Base-by-base conservation (phyloP, 495 filamentous ascomycete genomes). In the Platismatia glauca region DNA sequence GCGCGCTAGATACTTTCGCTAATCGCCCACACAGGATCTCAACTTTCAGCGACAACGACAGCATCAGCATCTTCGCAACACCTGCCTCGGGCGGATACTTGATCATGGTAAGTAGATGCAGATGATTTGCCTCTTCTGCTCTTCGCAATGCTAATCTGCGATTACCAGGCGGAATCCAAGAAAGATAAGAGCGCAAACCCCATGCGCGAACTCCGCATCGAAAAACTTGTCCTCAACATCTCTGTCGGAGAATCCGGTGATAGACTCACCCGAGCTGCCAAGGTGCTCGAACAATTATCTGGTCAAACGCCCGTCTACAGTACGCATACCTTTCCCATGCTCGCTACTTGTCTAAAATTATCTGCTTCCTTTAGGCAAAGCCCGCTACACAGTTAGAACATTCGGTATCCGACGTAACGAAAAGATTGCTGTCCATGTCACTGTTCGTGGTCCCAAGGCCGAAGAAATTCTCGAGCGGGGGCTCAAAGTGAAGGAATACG, bases 331-430 rank as follows among this genome's bases (percentile, higher is more conserved):
- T 22, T 35, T 18, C 22, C 5, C 8, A 4, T 57, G 2, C 24
- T 24, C 22, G 12, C 22, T 52, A 27, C 8, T 18, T 18, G n/a
- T 34, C 24, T 38, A 33, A 48, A 31, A 31, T 39, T 16, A 18
- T 59, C 27, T 41, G 50, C 31, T 35, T 41, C 37, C 34, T 33
- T 64, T 72, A 91, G 88, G 88, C 89, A 99, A 99, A 87, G 95
- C 95, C 77, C 90, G 95, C 74, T 99, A 97, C 87, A 99, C 95
- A 70, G 95, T 99, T 85, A 92, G 95, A 80, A 97, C 92, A 74
- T 99, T 99, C 84, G 95, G 95, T 87, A 99, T 99, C 84, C 93
- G 95, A 75, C 91, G 94, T 89, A 97, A 98, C 86, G 94, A 98
- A 78, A 98, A 97, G 88, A 97, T 98, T 73, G 84, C 95, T 68